A percentile compares a stretch with the other conserved stretches of the same genome.
Conservation (phyloP, 2,329 filamentous ascomycete species). For the Alternaria rosae region DNA sequence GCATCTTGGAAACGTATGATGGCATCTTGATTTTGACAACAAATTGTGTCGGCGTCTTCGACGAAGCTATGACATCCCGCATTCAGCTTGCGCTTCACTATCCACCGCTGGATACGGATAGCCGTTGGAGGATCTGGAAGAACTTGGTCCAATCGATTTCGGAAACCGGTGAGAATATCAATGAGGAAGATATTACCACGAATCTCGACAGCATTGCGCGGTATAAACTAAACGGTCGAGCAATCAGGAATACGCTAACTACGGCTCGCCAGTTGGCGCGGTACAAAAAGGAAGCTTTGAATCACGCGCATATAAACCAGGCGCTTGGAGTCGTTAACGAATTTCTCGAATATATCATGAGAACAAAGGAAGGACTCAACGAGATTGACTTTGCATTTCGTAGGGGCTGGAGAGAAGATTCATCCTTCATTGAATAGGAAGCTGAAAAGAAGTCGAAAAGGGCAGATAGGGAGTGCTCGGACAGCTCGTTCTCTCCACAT, state of each 20-base stretch:
- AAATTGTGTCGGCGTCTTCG: constrained; percentile 51
- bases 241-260: background rate
- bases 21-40: constrained; percentile 56
- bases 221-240: background rate
- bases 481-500: too few species aligned
- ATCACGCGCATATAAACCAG: background rate
- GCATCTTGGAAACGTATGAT: constrained; percentile 52
- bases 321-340: too few species aligned
- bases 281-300: background rate
- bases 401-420: too few species aligned
- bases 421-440: too few species aligned
- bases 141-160: background rate
- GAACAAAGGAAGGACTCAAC: too few species aligned
- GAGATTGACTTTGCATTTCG: too few species aligned
- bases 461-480: too few species aligned
- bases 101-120: background rate
- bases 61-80: constrained; percentile 49
- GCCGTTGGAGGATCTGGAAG: background rate
- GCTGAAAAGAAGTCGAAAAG: too few species aligned
- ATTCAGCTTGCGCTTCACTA: constrained; percentile 14
- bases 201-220: background rate
- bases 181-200: background rate
- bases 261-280: background rate
- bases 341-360: too few species aligned
- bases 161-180: background rate